Evolutionary conservation across 1,284 basidiomycete species (phyloP), one percentile per base, ranked within the genome.

Genomic region (Sphaerobolus stellatus): DNA sequence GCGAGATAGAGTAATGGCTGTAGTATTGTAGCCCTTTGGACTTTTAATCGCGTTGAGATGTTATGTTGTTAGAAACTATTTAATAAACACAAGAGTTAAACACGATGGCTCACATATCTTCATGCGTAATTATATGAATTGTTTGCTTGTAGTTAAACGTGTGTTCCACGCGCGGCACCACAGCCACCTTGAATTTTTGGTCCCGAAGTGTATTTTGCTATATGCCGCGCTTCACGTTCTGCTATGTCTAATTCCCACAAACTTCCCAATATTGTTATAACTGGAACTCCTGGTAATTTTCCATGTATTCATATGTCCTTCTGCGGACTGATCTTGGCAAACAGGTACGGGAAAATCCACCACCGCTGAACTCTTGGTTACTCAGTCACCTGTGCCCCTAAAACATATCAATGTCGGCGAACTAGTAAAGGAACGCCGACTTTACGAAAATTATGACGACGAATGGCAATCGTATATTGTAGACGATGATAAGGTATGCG

Each of bases 391-490:
- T 2, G 65, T 88, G 2, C 84, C 85, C 0, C 71, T 95, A 54
- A 76, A 75, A 62, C 90, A 97, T 68, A 81, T 99, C 68, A 96
- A 98, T 66, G 83, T 99, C 38, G 90, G 94, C 31, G 88, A 96
- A 48, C 77, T 89, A 61, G 90, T 98, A 57, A 98, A 97, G 72
- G 83, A 90, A 62, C 83, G 88, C 56, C 81, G 78, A 1, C 80
- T 97, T 22, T 90, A 95, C 67, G 85, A 91, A 61, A 85, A 88
- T 0, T 98, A 83, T 68, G 91, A 98, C 67, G 83, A 94, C 31
- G 92, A 97, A 68, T 98, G 96, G 96, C 86, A 96, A 68, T 88
- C 84, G 54, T 97, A 92, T 71, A 90, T 86, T 3, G 91, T 98
- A 3, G 94, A 99, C 68, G 97, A 99, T 70, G 97, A 99, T 74